Base-by-base conservation (phyloP, 148 eudicot genomes). In the Amaranthus palmeri region DNA sequence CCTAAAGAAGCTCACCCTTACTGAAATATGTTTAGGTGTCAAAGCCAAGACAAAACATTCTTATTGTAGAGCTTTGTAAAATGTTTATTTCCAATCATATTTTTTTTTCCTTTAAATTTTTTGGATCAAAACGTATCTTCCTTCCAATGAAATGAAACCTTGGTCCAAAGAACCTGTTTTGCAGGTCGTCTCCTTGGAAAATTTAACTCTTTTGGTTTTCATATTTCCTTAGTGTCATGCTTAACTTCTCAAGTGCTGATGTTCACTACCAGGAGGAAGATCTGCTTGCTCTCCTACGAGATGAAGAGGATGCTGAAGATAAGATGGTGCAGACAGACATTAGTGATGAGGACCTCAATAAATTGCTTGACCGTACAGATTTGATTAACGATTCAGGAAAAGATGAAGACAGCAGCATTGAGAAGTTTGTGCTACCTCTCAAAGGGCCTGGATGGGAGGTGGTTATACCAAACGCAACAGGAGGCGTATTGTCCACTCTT, bases 371-470 rank as follows among this genome's bases (percentile, higher is more conserved):
- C 76, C 92, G 99, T 14, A 85, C 83, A 70, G 99, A 96, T 73
- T 80, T 96, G 76, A 41, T 75, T 25, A 50, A 63, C 73, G 50
- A 72, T n/a, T 44, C 81, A 48, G 67, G 25, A 41, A 82, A 63
- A 13, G 84, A 76, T 15, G 80, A 65, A 36, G 81, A 80, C 14
- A 41, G 74, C 0, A 71, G 73, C 17, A 46, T 77, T 48, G 74
- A 71, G 14, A 77, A 75, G 40, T 62, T 69, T 61, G 81, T 47
- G 52, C 73, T 85, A 67, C 99, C 97, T 4, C 90, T 86, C 1
- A 90, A 90, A 75, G 99, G 99, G 13, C 97, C 99, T 40, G 99
- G 99, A 7, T 96, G 99, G 99, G 99, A 96, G 80, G 99, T 96
- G 48, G 92, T 96, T 14, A 44, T 92, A 15, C 97, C 97, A 2